Percentiles rank a stretch among this genome's conserved stretches.
Conservation (phyloP, 1,284 basidiomycete genomes). For the Moesziomyces globuligerus region DNA sequence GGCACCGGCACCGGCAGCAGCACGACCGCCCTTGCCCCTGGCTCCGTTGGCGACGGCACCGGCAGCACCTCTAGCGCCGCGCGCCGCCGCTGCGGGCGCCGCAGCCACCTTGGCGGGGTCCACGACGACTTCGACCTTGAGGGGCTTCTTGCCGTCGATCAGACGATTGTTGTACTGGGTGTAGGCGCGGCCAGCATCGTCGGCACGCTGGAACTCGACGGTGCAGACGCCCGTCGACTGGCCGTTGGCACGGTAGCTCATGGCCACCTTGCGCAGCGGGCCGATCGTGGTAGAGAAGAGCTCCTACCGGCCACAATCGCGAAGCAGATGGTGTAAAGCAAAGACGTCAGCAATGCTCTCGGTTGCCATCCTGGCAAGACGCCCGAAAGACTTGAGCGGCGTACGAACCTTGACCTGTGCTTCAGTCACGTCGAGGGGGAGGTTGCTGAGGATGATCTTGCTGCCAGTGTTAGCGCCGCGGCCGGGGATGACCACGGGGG, state of each 20-base stretch:
- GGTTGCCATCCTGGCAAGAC: background rate
- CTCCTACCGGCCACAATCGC: constrained; percentile 71
- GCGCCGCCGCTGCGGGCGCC: constrained; percentile 26
- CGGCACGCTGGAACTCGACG: constrained; percentile 84
- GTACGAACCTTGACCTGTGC: constrained; percentile 80
- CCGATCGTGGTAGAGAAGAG: constrained; percentile 92
- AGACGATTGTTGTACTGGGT: constrained; percentile 96
- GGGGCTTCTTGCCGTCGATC: constrained; percentile 98
- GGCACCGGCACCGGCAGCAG: constrained; percentile 31
- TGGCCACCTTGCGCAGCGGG: constrained; percentile 81
- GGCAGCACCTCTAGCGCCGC: constrained; percentile 27
- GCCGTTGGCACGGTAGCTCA: constrained; percentile 86
- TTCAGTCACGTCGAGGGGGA: constrained; percentile 94
- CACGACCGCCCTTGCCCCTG: constrained; percentile 34
- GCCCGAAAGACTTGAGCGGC: background rate
- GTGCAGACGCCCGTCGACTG: constrained; percentile 89
- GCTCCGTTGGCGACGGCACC: constrained; percentile 31
- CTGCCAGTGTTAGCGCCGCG: constrained; percentile 66
- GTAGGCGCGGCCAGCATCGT: constrained; percentile 91
- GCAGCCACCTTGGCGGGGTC: constrained; percentile 77
- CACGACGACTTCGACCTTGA: constrained; percentile 97
- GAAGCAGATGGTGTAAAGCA: background rate
- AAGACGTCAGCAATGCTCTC: background rate
- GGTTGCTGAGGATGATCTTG: constrained; percentile 96
- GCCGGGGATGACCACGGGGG: constrained; percentile 64